Percentiles rank a stretch among this genome's conserved stretches.
phyloP scores from a whole-genome alignment of 2,329 filamentous ascomycete genomes.

The Rhynchosporium secalis region DNA sequence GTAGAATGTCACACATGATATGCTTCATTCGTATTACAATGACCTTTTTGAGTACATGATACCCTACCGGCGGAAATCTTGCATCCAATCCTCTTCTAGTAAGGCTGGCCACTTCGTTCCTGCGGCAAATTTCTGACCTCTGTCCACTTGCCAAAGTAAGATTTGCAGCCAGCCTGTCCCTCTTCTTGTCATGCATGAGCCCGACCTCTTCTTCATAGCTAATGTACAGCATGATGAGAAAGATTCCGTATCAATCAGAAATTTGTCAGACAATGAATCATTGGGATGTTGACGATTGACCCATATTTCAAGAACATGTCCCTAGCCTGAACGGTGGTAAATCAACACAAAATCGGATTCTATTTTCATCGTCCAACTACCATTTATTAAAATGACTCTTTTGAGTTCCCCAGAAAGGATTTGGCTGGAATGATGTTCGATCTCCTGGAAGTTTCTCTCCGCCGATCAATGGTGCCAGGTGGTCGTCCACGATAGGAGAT shows the following conservation, averaged over 20 bases:
- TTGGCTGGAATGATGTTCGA: conserved; percentile 23
- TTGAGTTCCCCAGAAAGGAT: conserved; percentile 25
- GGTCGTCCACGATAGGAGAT: conserved; percentile 45
- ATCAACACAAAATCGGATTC: too few relatives aligned
- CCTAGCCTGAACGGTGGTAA: too few relatives aligned
- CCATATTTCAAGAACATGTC: too few relatives aligned
- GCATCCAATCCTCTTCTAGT: too few relatives aligned
- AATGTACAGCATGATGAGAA: neutral
- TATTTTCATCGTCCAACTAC: neutral
- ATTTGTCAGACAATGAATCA: too few relatives aligned
- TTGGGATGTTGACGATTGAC: too few relatives aligned
- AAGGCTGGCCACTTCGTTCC: too few relatives aligned
- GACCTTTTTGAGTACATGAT: too few relatives aligned
- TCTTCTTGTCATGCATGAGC: neutral
- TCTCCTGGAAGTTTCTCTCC: conserved; percentile 8
- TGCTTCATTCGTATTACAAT: too few relatives aligned
- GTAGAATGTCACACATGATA: too few relatives aligned
- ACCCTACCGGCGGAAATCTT: too few relatives aligned
- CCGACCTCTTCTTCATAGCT: neutral
- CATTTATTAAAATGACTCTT: conserved; percentile 19
- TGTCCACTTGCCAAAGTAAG: neutral
- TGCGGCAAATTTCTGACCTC: too few relatives aligned
- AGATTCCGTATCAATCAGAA: neutral
- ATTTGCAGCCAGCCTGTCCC: neutral
- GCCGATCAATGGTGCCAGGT: conserved; percentile 18